Base-by-base conservation (phyloP, 345 rosid genomes). In the Microcos paniculata region DNA sequence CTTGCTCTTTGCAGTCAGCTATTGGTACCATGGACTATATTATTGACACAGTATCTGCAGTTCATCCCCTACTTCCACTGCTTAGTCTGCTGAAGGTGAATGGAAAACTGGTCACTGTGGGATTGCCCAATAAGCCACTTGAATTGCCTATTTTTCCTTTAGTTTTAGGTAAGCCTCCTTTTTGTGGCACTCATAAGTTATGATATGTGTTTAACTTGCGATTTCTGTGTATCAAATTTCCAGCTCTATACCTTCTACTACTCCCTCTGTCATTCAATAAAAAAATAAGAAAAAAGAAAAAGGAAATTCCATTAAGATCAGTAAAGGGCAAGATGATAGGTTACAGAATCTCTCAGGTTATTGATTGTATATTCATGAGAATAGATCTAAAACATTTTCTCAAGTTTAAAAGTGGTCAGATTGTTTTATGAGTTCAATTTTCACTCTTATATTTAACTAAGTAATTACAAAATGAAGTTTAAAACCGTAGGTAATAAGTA, bases 21-120 rank as follows among this genome's bases (percentile, higher is more conserved):
- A 62, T 84, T 19, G 88, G 84, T 21, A 87, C 89, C 30, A 92
- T 92, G 95, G 98, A 94, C 78, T 94, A 66, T 83, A 91, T 92
- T 53, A 90, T 94, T 21, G 97, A 94, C 79, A 94, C 98, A 0
- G 83, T 92, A 11, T 89, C 98, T 38, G 95, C 97, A 71, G 90
- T 81, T 68, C 98, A 94, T 83, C 82, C 97, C 67, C 67, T 94
- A 79, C 79, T 83, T 49, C 94, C 97, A 19, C 75, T 90, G 68
- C 88, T 94, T 7, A 71, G 84, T 77, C 87, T 91, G 80, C 88
- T 92, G 68, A 94, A 88, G 80, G 73, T 90, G 70, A 91, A 82
- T 48, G 97, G 97, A 43, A 94, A 94, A 71, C 88, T 94, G 14
- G 67, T 94, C 62, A 86, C 93, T 45, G 55, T 91, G 62, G 97